Base-by-base conservation (phyloP, 2,329 filamentous ascomycete genomes). In the Huntiella abstrusa region DNA sequence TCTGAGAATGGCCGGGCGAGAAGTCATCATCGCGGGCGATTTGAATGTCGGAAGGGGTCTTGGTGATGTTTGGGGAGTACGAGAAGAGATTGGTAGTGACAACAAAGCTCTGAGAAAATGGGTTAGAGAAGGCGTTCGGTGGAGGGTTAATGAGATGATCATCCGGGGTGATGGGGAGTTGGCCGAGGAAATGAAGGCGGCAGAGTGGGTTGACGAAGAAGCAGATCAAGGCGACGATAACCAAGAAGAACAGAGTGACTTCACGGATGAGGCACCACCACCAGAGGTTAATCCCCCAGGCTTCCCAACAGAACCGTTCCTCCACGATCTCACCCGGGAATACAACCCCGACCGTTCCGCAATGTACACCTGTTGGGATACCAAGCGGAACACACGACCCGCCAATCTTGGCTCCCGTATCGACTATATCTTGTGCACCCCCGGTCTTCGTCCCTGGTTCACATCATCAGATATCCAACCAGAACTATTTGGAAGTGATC, bases 321-420 rank as follows among this genome's bases (percentile, higher is more conserved):
- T 96, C 36, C 83, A 80, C 71, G 91, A 98, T 62, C 67, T 92
- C 13, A 87, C 83, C 54, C 74, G 91, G 42, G 73, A 72, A 19
- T 92, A 87, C 56, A 82, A 95, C 56, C 81, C 83, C 1, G 63
- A 66, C n/a, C 72, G 91, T 35, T 67, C 69, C 51, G 85, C 85
- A 51, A 96, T 98, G 91, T 96, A 85, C 59, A 96, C 91, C 0
- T 94, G 88, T 59, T 96, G 88, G 88, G 86, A 96, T 52, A 87
- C 84, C 43, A 87, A 83, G 59, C 82, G 86, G 57, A 96, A 96
- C 60, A 83, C 84, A n/a, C 71, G 91, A n/a, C 88, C 88, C 3
- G 86, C 83, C 2, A 96, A 96, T 58, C 92, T 81, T 60, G 91
- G 91, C 4, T 81, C 83, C 46, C 75, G 91, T 33, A 96, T 96